A percentile compares a stretch with the other conserved stretches of the same genome.
Evolutionary conservation across 169 alveolate genomes (phyloP).

Genomic region (Haemoproteus tartakovskyi): DNA sequence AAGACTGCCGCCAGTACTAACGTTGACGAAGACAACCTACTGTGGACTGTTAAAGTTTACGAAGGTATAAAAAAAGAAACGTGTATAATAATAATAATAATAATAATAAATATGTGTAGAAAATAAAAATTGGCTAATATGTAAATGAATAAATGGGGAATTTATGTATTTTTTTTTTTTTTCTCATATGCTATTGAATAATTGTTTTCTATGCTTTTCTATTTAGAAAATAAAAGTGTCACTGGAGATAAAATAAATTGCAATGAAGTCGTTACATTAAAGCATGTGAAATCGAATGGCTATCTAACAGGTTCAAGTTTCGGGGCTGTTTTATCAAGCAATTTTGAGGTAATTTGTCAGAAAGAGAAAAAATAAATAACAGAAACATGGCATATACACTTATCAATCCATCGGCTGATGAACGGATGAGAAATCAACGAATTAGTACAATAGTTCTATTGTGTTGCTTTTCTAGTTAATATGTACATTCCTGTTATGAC

Average conservation of each 20-base stretch:
- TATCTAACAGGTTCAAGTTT: constrained; percentile 33
- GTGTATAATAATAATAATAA: too few relatives aligned
- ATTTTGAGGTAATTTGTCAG: constrained; percentile 30
- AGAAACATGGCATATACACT: too few relatives aligned
- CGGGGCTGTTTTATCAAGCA: constrained; percentile 17
- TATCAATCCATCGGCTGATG: too few relatives aligned
- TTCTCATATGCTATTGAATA: neutral
- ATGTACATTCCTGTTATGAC: neutral
- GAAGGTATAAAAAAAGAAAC: constrained; percentile 26
- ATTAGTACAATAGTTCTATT: neutral
- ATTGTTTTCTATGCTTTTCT: neutral
- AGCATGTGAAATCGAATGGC: constrained; percentile 53
- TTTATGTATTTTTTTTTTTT: neutral
- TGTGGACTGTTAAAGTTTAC: constrained; percentile 55
- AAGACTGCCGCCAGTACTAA: constrained; percentile 40
- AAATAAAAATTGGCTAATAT: neutral
- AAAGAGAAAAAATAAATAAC: too few relatives aligned
- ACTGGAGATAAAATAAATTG: constrained; percentile 40
- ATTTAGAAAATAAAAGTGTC: constrained; percentile 17
- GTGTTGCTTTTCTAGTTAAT: neutral
- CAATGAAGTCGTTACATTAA: constrained; percentile 36
- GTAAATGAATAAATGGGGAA: neutral
- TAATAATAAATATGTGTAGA: neutral
- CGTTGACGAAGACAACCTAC: constrained; percentile 14
- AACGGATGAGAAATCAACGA: too few relatives aligned